Percentiles rank a stretch among this genome's conserved stretches.
These are phyloP conservation scores for Talaromyces sp. DNA, from an alignment of 2,329 filamentous ascomycete genomes.

Conservation along the genomic window DNA sequence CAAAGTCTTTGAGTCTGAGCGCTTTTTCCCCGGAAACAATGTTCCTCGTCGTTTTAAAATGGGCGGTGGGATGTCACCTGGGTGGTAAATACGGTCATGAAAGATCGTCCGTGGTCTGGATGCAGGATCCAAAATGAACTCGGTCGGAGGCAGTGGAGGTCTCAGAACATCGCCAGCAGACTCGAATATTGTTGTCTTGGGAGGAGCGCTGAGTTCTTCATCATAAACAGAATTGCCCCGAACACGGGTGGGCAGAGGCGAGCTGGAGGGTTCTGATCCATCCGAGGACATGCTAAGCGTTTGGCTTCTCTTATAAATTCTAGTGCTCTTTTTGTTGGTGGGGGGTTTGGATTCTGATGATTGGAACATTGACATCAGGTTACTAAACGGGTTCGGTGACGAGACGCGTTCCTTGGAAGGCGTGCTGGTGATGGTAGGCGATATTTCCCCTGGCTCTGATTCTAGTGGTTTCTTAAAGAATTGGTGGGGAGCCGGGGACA, in stretches of 20 bases:
- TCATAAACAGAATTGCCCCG: slow-evolving; percentile 48
- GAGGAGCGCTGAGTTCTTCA: slow-evolving; percentile 62
- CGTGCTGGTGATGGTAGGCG: slow-evolving; percentile 4
- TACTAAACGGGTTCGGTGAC: slow-evolving; percentile 49
- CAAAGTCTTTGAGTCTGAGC: slow-evolving; percentile 3
- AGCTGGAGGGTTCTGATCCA: not conserved
- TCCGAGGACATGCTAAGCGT: slow-evolving; percentile 46
- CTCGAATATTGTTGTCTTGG: slow-evolving; percentile 89
- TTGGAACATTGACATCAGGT: slow-evolving; percentile 70
- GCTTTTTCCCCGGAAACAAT: slow-evolving; percentile 20
- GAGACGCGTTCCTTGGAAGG: slow-evolving; percentile 15
- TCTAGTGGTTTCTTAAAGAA: slow-evolving; percentile 14
- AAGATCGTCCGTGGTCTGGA: slow-evolving; percentile 86
- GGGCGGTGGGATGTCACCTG: slow-evolving; percentile 82
- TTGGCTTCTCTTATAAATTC: slow-evolving; percentile 72
- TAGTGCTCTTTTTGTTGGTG: slow-evolving; percentile 42
- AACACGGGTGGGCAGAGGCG: slow-evolving; percentile 26
- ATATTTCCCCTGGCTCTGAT: slow-evolving; percentile 12
- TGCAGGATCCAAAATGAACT: slow-evolving; percentile 78
- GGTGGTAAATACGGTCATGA: slow-evolving; percentile 92
- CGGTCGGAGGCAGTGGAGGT: slow-evolving; percentile 73
- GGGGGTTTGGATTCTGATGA: slow-evolving; percentile 47
- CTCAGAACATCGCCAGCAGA: slow-evolving; percentile 89
- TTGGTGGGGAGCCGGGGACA: slow-evolving; percentile 15
- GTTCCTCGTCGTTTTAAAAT: slow-evolving; percentile 42